Evolutionary conservation across 495 filamentous ascomycete genomes (phyloP), one percentile per base, ranked within the genome.

Genomic region (Hypoxylon lienhwacheense): DNA sequence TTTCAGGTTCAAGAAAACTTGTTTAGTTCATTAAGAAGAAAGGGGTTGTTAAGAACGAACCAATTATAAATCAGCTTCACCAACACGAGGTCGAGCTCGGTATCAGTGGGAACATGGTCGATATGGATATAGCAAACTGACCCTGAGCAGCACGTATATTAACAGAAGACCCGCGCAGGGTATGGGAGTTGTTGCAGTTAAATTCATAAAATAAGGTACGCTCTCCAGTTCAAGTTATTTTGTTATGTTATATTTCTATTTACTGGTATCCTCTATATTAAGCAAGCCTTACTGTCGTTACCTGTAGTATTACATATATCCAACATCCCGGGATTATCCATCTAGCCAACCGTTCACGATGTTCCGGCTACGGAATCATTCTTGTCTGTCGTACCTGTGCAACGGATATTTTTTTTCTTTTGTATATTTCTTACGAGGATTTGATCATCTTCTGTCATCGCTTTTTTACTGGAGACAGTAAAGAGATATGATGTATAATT

Each of bases 31-130:
- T 39, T 35, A 45, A 47, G 42, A 41, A 40, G 41, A 40, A 15
- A 47, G 22, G 47, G 48, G 47, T 19, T 48, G 39, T 49, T 15
- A 39, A 39, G 16, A 42, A 32, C 37, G 19, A 22, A 36, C 59
- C 59, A 63, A 63, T 63, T 35, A 32, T 22, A 53, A 28, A 11
- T 22, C 12, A 24, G 47, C 39, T 54, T 53, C 48, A 54, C 59
- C 42, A 63, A 63, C 59, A 63, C 59, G 59, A 63, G 59, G 47
- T 43, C n/a, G n/a, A n/a, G n/a, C n/a, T 56, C 33, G 22, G 59
- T 43, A 26, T 42, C 45, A 41, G 44, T 48, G 51, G 47, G 44
- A 61, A 45, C 51, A 61, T 61, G 43, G 48, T 21, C 58, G 37
- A 19, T 8, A 33, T 20, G 16, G 20, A 47, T 47, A 52, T 37